Percentiles rank a stretch among this genome's conserved stretches.
Evolutionary conservation across 345 rosid genomes (phyloP).

Genomic region (Citrus hindsii): DNA sequence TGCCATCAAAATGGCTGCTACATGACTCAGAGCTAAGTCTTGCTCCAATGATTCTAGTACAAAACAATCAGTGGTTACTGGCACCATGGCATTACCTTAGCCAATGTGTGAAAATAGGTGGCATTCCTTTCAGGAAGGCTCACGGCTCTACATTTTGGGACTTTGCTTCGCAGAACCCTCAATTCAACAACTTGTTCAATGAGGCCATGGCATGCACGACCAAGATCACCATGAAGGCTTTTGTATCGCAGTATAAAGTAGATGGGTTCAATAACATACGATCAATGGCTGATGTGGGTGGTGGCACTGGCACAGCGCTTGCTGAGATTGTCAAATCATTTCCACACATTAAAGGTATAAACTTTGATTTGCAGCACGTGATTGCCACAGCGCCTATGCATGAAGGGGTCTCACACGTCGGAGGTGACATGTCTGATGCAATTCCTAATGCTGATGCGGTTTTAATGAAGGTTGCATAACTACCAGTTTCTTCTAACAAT

Average conservation of each 20-base stretch:
- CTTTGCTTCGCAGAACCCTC: background rate
- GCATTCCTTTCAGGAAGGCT: background rate
- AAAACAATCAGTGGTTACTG: background rate
- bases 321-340: no score
- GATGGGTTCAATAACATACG: conserved; percentile 1
- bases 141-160: conserved; percentile 2
- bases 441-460: no score
- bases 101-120: background rate
- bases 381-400: no score
- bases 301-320: no score
- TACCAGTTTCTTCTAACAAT: no score
- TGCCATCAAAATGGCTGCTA: background rate
- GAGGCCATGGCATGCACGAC: conserved; percentile 6
- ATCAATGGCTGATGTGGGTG: no score
- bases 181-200: background rate
- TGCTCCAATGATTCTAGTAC: background rate
- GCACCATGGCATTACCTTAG: background rate
- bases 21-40: background rate
- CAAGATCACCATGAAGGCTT: background rate
- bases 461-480: no score
- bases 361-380: no score
- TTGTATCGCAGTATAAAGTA: background rate
- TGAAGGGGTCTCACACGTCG: no score
- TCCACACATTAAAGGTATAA: no score
- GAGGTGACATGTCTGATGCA: no score